Evolutionary conservation across 2,329 filamentous ascomycete species (phyloP), one percentile per base, ranked within the genome.

Genomic region (Ceratocystis alfenasii): DNA sequence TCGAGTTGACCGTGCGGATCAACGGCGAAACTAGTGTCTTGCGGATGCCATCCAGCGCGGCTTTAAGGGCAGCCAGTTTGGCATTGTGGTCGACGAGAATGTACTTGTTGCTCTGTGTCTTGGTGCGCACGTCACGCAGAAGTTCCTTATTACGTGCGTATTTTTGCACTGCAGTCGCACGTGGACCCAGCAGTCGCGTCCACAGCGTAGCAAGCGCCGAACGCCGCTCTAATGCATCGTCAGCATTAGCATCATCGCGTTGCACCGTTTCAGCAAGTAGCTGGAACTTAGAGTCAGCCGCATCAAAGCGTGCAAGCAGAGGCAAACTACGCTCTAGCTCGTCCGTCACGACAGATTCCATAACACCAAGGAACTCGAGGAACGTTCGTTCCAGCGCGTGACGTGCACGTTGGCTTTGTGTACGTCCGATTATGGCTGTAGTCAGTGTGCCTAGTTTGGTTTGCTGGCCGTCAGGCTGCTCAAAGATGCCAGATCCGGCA

Each of bases 111-210:
- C 85, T 83, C 28, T 96, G 85, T 1, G 92, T 96, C 71, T 88
- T 88, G 67, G 87, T 84, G 69, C 91, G 86, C 66, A 97, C 87
- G 69, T 87, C 87, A 62, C 81, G 83, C 28, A 97, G 83, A 0
- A 96, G 80, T 62, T 85, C 81, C 69, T 87, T 87, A 78, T 97
- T 97, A 76, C 89, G 90, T 74, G 96, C 90, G 75, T 91, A 96
- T 75, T 96, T 96, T 73, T 85, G 83, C n/a, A 96, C 80, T 70
- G 87, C 82, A 57, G 80, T 81, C 6, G 88, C 85, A 71, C 89
- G 87, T 48, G 87, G 80, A 1, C 91, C 92, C 0, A 96, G 84
- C 25, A 95, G 84, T 60, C 87, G 86, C 1, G 89, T 88, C 93
- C 93, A 97, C 7, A 96, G 82, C 2, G 86, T 87, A 1, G 87